Evolutionary conservation across 2,329 filamentous ascomycete genomes (phyloP).

Genomic region (Helminthosporium solani): DNA sequence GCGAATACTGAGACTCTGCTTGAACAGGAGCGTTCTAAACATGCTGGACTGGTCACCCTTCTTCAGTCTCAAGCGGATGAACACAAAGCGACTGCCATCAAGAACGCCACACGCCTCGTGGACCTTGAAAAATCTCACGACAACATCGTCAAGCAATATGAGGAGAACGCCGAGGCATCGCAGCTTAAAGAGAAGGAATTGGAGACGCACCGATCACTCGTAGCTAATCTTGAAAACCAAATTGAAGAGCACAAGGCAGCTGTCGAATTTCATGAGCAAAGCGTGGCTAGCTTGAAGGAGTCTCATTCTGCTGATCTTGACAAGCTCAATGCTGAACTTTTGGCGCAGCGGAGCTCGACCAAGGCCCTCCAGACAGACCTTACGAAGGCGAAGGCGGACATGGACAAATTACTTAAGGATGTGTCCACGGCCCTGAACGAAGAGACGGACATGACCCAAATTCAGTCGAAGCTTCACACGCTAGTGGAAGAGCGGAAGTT

Average conservation of each 20-base stretch:
- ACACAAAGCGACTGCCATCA: slow-evolving; percentile 72
- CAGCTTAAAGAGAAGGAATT: slow-evolving; percentile 57
- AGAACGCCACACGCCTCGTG: slow-evolving; percentile 67
- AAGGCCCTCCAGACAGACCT: slow-evolving; percentile 58
- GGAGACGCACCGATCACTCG: slow-evolving; percentile 51
- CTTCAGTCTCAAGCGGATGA: slow-evolving; percentile 76
- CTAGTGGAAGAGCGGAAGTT: slow-evolving; percentile 50
- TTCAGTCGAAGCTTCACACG: slow-evolving; percentile 47
- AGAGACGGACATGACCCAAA: slow-evolving; percentile 51
- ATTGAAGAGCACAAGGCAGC: slow-evolving; percentile 58
- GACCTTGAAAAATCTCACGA: slow-evolving; percentile 73
- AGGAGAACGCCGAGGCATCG: slow-evolving; percentile 63
- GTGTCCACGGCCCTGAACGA: slow-evolving; percentile 65
- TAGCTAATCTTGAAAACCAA: slow-evolving; percentile 58
- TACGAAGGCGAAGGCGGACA: slow-evolving; percentile 58
- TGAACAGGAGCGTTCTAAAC: slow-evolving; percentile 45
- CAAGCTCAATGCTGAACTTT: slow-evolving; percentile 39
- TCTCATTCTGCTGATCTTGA: slow-evolving; percentile 59
- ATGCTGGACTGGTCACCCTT: slow-evolving; percentile 55
- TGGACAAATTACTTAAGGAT: slow-evolving; percentile 61
- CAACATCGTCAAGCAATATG: slow-evolving; percentile 65
- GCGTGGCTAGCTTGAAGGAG: slow-evolving; percentile 55
- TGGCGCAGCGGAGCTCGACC: slow-evolving; percentile 31
- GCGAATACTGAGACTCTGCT: slow-evolving; percentile 33
- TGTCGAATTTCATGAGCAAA: slow-evolving; percentile 56